Evolutionary conservation across 805 yeast genomes (phyloP), one percentile per base, ranked within the genome.

Genomic region (Isabelozyma pseudorhagii): DNA sequence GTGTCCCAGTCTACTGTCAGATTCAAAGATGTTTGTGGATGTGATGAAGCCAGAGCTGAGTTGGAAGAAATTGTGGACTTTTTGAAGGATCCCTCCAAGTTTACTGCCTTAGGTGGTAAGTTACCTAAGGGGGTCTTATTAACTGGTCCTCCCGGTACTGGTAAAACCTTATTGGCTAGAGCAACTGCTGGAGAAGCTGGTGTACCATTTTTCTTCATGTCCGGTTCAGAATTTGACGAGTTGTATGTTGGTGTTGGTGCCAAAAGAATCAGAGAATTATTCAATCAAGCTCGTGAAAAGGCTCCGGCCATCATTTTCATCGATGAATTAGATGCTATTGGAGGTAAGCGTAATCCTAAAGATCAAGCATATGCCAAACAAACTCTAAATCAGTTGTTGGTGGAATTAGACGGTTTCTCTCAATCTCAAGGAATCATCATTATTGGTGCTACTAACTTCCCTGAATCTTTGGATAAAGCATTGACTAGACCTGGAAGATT

Each of bases 141-240:
- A 55, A 94, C 98, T 10, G 99, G 99, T 43, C 99, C 99, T 38
- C 99, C 99, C 40, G 99, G 99, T 71, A 93, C 99, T 5, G 99
- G 99, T 81, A 93, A 94, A 68, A 94, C 99, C 1, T 76, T 93
- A 57, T 80, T 94, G 55, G 98, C 98, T 0, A 83, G 98, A 60
- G 98, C 99, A 28, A 96, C 97, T 29, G 99, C 99, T 7, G 98
- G 98, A 55, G 98, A 93, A 71, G 98, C 99, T 6, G 98, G 97
- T 49, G 98, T 94, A 21, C 99, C 98, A 41, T 94, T 94, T 65
- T 93, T 92, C 71, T 93, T 93, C 70, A 93, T 94, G 97, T 89
- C 97, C 5, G 99, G 99, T 44, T 89, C 97, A 1, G 99, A 94
- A 67, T 94, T 94, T 65, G 99, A 96, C 67, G 99, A 94, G 71